Conservation (phyloP, 2,329 filamentous ascomycete species). For the Xylaria digitata region DNA sequence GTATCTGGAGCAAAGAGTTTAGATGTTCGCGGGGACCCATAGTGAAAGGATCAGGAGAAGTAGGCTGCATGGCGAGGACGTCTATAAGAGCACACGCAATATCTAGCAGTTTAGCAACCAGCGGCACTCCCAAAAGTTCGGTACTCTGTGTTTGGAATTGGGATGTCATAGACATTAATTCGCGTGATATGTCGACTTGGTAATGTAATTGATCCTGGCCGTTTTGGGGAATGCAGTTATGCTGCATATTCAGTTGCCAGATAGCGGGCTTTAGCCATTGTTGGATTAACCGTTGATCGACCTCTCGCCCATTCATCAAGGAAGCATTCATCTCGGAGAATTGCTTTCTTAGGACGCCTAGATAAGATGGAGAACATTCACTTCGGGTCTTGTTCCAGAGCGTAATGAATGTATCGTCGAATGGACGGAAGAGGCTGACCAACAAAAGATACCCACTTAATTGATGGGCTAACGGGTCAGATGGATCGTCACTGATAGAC, state of each 20-base stretch:
- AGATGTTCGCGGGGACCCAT: conserved; percentile 79
- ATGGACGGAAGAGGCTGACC: conserved; percentile 71
- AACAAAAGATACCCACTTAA: conserved; percentile 69
- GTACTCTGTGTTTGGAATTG: conserved; percentile 78
- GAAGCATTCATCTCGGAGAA: conserved; percentile 65
- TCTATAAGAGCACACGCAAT: conserved; percentile 79
- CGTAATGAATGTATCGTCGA: conserved; percentile 72
- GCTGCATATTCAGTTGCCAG: conserved; percentile 71
- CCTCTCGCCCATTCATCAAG: conserved; percentile 63
- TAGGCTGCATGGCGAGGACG: conserved; percentile 73
- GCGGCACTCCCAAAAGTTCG: conserved; percentile 78
- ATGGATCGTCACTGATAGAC: conserved; percentile 69
- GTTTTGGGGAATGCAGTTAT: conserved; percentile 62
- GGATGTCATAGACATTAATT: conserved; percentile 74
- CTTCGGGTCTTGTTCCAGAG: conserved; percentile 74
- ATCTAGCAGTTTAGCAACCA: conserved; percentile 86
- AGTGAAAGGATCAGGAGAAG: conserved; percentile 70
- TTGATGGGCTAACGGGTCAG: conserved; percentile 64
- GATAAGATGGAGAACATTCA: conserved; percentile 67
- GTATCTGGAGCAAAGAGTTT: conserved; percentile 73
- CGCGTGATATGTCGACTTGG: conserved; percentile 69
- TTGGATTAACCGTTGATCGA: conserved; percentile 69
- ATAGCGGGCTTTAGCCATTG: conserved; percentile 73
- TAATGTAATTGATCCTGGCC: conserved; percentile 68
- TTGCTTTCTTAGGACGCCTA: conserved; percentile 71